phyloP scores from a whole-genome alignment of 805 yeast genomes.

The Hanseniaspora valbyensis region DNA sequence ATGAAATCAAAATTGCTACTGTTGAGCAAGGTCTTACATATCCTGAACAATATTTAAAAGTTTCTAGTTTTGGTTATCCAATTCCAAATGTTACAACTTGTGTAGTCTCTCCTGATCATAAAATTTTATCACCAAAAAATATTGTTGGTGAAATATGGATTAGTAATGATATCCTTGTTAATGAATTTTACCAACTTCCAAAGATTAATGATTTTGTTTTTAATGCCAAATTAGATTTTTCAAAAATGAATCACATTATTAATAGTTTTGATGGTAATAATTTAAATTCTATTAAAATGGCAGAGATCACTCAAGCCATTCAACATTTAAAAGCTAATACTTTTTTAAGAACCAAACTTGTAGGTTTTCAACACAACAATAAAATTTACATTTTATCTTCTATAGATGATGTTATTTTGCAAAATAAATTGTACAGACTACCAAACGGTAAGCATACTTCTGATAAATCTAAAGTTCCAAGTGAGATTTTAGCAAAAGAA shows the following conservation, averaged over 20 bases:
- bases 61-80: constrained; percentile 91
- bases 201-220: constrained; percentile 30
- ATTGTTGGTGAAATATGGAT: constrained; percentile 96
- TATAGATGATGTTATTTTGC: constrained; percentile 84
- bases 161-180: constrained; percentile 83
- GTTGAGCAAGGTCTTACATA: constrained; percentile 21
- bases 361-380: constrained; percentile 82
- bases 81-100: constrained; percentile 90
- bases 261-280: constrained; percentile 9
- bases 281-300: constrained; percentile 1
- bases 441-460: constrained; percentile 31
- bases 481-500: not conserved
- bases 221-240: constrained; percentile 27
- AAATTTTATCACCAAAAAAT: constrained; percentile 56
- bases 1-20: constrained; percentile 26
- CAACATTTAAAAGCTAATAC: constrained; percentile 24
- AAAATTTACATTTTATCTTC: constrained; percentile 79
- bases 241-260: constrained; percentile 22
- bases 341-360: constrained; percentile 77
- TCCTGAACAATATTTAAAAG: constrained; percentile 44
- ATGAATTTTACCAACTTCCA: constrained; percentile 30
- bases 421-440: constrained; percentile 31
- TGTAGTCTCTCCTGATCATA: constrained; percentile 86
- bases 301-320: constrained; percentile 21
- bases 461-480: constrained; percentile 17